These are phyloP conservation scores for Candolleomyces aberdarensis DNA, from an alignment of 768 basidiomycete species.

Conservation along the genomic window DNA sequence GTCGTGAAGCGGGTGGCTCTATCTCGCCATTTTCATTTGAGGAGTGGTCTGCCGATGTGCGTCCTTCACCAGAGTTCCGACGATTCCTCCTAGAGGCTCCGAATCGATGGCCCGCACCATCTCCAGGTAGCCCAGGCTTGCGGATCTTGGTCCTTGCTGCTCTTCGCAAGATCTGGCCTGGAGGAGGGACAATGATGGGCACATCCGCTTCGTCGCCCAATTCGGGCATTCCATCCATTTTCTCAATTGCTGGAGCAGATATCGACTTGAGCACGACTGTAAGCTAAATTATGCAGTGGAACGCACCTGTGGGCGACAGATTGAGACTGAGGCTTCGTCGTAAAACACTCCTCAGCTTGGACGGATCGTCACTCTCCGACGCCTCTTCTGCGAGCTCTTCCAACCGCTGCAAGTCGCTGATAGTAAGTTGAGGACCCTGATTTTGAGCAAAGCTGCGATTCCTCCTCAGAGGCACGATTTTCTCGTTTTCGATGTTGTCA, in stretches of 20 bases:
- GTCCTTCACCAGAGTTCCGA: slow-evolving; percentile 36
- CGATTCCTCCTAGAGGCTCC: slow-evolving; percentile 42
- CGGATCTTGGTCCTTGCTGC: slow-evolving; percentile 95
- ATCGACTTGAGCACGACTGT: slow-evolving; percentile 14
- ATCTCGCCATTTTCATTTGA: slow-evolving; percentile 67
- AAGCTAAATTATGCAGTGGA: slow-evolving; percentile 14
- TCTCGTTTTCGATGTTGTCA: slow-evolving; percentile 60
- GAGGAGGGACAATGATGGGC: slow-evolving; percentile 88
- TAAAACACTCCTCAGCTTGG: slow-evolving; percentile 72
- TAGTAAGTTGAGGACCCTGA: slow-evolving; percentile 82
- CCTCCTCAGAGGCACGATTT: slow-evolving; percentile 63
- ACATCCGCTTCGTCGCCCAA: slow-evolving; percentile 79
- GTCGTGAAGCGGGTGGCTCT: slow-evolving; percentile 34
- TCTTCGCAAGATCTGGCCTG: slow-evolving; percentile 86
- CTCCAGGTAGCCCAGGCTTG: slow-evolving; percentile 72
- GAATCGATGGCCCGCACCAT: slow-evolving; percentile 84
- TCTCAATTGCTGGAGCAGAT: slow-evolving; percentile 49
- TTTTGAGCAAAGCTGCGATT: slow-evolving; percentile 64
- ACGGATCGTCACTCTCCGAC: slow-evolving; percentile 76
- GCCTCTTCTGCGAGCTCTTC: slow-evolving; percentile 94
- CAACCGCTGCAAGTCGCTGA: slow-evolving; percentile 90
- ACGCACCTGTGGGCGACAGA: slow-evolving; percentile 79
- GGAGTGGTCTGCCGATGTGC: slow-evolving; percentile 69
- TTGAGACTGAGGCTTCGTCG: slow-evolving; percentile 88
- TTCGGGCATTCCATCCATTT: slow-evolving; percentile 65